Percentiles rank a stretch among this genome's conserved stretches.
These are phyloP conservation scores for Colletotrichum sp. DNA, from an alignment of 2,329 filamentous ascomycete genomes.

Conservation along the genomic window DNA sequence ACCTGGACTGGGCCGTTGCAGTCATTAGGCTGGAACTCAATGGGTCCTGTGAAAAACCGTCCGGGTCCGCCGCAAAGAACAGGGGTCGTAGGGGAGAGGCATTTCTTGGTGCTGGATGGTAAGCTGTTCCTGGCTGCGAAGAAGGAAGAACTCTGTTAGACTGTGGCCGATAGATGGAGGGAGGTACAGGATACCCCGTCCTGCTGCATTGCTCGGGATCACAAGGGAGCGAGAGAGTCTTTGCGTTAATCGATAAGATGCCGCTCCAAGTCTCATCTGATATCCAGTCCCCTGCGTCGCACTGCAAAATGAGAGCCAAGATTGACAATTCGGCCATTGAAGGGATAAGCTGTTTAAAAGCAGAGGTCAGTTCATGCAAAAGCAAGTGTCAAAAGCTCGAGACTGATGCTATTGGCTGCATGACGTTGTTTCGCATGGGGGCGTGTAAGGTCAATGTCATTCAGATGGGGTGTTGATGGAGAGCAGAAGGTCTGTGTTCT, in stretches of 20 bases:
- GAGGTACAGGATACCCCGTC: slow-evolving; percentile 10
- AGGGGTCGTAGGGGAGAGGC: slow-evolving; percentile 8
- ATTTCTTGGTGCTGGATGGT: slow-evolving; percentile 1
- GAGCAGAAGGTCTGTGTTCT: slow-evolving; percentile 8
- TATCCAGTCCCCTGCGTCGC: not conserved
- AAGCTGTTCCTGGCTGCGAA: slow-evolving; percentile 1
- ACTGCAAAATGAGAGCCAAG: not conserved
- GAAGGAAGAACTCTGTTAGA: slow-evolving; percentile 4
- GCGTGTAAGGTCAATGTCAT: slow-evolving; percentile 9
- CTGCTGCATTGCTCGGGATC: slow-evolving; percentile 12
- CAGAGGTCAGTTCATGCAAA: slow-evolving; percentile 13
- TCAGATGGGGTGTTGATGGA: slow-evolving; percentile 3
- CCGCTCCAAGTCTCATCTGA: not conserved
- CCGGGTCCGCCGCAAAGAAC: slow-evolving; percentile 7
- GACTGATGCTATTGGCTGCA: slow-evolving; percentile 6
- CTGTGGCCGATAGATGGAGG: slow-evolving; percentile 12
- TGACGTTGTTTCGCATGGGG: slow-evolving; percentile 14
- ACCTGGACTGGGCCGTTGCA: slow-evolving; percentile 7
- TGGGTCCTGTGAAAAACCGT: not conserved
- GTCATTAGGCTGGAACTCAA: slow-evolving; percentile 13
- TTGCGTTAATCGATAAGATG: slow-evolving; percentile 19
- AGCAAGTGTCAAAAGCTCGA: slow-evolving; percentile 7
- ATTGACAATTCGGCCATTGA: not conserved
- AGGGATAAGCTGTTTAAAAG: slow-evolving; percentile 5
- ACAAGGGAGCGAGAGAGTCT: slow-evolving; percentile 2